Percentiles rank a stretch among this genome's conserved stretches.
Evolutionary conservation across 2,329 filamentous ascomycete species (phyloP).

Genomic region (Pezicula radicicola): DNA sequence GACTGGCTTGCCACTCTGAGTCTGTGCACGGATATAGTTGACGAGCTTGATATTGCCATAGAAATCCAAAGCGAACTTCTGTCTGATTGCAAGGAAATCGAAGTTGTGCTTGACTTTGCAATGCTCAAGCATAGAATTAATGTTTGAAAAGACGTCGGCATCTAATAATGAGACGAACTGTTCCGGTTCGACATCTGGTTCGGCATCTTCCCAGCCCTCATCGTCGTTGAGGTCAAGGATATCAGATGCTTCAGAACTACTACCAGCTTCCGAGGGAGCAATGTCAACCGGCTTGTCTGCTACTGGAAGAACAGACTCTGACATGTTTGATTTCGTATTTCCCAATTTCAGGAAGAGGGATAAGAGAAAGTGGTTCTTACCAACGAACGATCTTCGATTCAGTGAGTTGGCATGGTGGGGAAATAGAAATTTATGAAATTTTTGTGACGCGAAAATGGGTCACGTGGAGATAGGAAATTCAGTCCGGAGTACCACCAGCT

Average conservation of each 20-base stretch:
- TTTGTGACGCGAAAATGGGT: neutral
- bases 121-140: conserved; percentile 63
- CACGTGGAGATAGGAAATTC: no score
- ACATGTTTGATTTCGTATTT: conserved; percentile 10
- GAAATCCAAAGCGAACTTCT: conserved; percentile 63
- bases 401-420: neutral
- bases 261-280: conserved; percentile 29
- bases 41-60: conserved; percentile 71
- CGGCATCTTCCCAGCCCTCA: conserved; percentile 55
- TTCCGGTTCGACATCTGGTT: conserved; percentile 61
- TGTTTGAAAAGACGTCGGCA: conserved; percentile 61
- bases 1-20: conserved; percentile 38
- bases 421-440: neutral
- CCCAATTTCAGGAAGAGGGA: neutral
- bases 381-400: neutral
- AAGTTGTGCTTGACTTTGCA: conserved; percentile 65
- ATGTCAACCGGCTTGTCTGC: conserved; percentile 10
- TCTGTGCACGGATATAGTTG: conserved; percentile 58
- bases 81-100: conserved; percentile 61
- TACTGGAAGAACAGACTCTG: conserved; percentile 4
- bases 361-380: neutral
- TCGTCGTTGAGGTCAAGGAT: conserved; percentile 38
- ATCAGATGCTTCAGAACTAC: conserved; percentile 38
- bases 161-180: conserved; percentile 67
- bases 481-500: no score